These are phyloP conservation scores for Candida berthetii DNA, from an alignment of 805 yeast genomes.

Conservation along the genomic window DNA sequence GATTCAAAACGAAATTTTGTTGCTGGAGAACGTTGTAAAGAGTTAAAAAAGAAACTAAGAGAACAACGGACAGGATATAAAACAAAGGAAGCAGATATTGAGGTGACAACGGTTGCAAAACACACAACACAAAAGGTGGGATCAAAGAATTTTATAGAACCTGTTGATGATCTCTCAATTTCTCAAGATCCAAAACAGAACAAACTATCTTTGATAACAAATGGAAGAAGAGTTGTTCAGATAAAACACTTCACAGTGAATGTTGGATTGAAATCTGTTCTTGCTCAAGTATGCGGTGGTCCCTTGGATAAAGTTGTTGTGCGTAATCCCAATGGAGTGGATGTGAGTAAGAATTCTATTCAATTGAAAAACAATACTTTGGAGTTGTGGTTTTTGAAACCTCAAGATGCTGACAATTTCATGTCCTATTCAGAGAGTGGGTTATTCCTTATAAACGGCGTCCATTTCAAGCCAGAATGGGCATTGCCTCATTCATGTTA, in stretches of 20 bases:
- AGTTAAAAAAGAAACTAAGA: too few species aligned
- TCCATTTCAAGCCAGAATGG: constrained; percentile 43
- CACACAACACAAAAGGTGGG: too few species aligned
- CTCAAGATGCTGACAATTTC: constrained; percentile 49
- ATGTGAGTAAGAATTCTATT: constrained; percentile 4
- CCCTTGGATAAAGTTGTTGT: constrained; percentile 49
- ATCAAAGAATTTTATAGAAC: background rate
- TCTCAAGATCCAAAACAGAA: too few species aligned
- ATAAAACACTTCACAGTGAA: constrained; percentile 32
- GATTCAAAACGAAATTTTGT: too few species aligned
- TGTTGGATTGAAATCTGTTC: constrained; percentile 42
- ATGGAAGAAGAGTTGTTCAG: constrained; percentile 25
- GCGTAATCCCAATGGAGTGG: constrained; percentile 4
- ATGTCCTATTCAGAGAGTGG: constrained; percentile 44
- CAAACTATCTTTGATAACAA: background rate
- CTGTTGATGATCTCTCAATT: background rate
- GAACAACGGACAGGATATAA: too few species aligned
- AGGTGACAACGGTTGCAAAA: too few species aligned
- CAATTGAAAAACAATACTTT: constrained; percentile 23
- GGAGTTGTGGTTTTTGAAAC: constrained; percentile 46
- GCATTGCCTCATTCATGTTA: constrained; percentile 10
- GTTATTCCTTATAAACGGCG: constrained; percentile 54
- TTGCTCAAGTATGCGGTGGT: constrained; percentile 62
- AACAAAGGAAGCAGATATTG: too few species aligned
- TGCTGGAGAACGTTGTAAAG: too few species aligned